Base-by-base conservation (phyloP, 495 filamentous ascomycete genomes). In the Aspergillus indologenus region DNA sequence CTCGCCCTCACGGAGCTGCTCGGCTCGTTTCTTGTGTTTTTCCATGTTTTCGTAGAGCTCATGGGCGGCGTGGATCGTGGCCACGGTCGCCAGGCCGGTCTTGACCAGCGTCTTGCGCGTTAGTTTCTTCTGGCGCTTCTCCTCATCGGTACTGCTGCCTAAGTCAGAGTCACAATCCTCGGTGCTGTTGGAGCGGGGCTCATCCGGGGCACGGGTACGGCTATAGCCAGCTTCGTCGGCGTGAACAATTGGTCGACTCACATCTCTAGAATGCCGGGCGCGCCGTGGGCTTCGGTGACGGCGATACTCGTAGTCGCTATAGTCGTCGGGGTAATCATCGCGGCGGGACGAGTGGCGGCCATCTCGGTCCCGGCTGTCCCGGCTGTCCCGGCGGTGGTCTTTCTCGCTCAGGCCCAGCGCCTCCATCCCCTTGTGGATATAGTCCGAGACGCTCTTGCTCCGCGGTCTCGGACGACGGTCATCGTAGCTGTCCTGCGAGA, bases 41-140 rank as follows among this genome's bases (percentile, higher is more conserved):
- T 89, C 87, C 76, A 92, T 81, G 65, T 83, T 88, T 61, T 82
- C 79, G 73, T 92, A 90, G 56, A 96, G 81, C 56, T 81, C 85
- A 69, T 95, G 87, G 8, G 87, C 90, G 48, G 91, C 90, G 73
- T 95, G 91, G 60, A 96, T 91, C 42, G 92, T 94, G 56, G 92
- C 92, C 58, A 95, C 87, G 53, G 87, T 87, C 31, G 92, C 92
- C 62, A 96, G 73, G 45, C 91, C 90, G 48, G 90, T 85, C 49
- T 91, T 92, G 59, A 96, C 64, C 67, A 92, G 71, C 80, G 92
- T 87, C 72, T 95, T 93, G 72, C 87, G 85, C 79, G 84, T 85
- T 81, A 93, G 83, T 71, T 92, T 90, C 75, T 86, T 91, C 22
- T 81, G 79, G 60, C 81, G 76, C 65, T 86, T 83, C 65, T 87